Conservation (phyloP, 345 rosid species). For the Clarkia xantiana region DNA sequence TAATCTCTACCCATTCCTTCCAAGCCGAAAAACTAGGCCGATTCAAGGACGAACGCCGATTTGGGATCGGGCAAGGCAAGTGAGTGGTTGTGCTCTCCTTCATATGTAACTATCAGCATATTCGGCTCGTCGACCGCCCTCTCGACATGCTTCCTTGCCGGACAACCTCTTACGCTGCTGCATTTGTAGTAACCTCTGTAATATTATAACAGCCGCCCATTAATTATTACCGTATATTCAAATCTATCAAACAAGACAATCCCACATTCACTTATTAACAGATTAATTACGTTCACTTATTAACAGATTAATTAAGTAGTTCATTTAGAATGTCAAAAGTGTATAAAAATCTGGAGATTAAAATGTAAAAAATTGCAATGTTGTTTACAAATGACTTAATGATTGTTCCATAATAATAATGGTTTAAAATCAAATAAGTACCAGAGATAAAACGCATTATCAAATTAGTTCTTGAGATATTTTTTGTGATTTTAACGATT, state of each 20-base stretch:
- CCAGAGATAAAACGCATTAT: too few relatives aligned
- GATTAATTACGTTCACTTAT: not conserved
- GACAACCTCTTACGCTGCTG: constrained; percentile 78
- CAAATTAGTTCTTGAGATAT: too few relatives aligned
- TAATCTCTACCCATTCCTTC: not conserved
- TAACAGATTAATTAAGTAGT: too few relatives aligned
- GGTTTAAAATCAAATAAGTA: too few relatives aligned
- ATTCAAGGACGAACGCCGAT: constrained; percentile 34
- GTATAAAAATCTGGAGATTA: too few relatives aligned
- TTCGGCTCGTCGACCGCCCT: constrained; percentile 61
- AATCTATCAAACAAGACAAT: not conserved
- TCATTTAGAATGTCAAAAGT: too few relatives aligned
- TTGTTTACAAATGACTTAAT: too few relatives aligned
- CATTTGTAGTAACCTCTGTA: constrained; percentile 87
- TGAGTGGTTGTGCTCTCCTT: constrained; percentile 67
- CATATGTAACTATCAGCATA: constrained; percentile 79
- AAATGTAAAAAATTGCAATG: too few relatives aligned
- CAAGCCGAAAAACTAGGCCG: constrained; percentile 25
- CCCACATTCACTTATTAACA: not conserved
- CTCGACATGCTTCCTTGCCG: constrained; percentile 93
- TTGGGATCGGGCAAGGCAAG: constrained; percentile 19
- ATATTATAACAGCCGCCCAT: too few relatives aligned
- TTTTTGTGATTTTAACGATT: too few relatives aligned
- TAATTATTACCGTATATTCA: too few relatives aligned
- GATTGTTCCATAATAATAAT: too few relatives aligned